phyloP scores from a whole-genome alignment of 495 filamentous ascomycete species.

The Aspergillus sparsus region DNA sequence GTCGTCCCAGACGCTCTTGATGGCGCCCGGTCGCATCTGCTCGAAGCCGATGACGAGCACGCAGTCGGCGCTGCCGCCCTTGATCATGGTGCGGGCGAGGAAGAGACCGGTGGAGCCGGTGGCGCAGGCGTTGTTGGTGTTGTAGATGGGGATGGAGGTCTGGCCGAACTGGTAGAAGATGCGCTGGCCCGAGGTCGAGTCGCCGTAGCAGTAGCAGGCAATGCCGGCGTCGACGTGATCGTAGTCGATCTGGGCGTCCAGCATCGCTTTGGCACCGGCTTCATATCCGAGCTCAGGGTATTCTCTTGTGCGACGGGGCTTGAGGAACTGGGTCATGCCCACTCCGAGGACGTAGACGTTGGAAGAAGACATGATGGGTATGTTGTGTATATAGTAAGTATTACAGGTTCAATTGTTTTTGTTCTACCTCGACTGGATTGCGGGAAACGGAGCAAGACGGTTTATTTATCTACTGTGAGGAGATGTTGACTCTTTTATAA shows the following conservation, averaged over 20 bases:
- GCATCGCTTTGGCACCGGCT: slow-evolving; percentile 91
- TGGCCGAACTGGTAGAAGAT: slow-evolving; percentile 99
- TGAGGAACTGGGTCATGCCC: slow-evolving; percentile 99
- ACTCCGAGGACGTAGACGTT: slow-evolving; percentile 87
- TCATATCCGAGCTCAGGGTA: slow-evolving; percentile 80
- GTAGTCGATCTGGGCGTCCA: slow-evolving; percentile 93
- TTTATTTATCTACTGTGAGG: too few species aligned
- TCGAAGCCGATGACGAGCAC: slow-evolving; percentile 93
- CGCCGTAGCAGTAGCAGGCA: slow-evolving; percentile 96
- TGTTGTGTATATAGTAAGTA: too few species aligned
- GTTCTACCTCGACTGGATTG: too few species aligned
- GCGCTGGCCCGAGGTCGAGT: slow-evolving; percentile 90
- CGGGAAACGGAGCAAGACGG: too few species aligned
- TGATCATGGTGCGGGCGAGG: slow-evolving; percentile 79
- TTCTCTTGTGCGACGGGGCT: slow-evolving; percentile 80
- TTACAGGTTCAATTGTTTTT: too few species aligned
- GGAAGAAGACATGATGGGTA: too few species aligned
- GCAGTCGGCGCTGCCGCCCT: slow-evolving; percentile 77
- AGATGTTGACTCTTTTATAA: too few species aligned
- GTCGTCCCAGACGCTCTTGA: slow-evolving; percentile 79
- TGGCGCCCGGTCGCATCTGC: slow-evolving; percentile 89
- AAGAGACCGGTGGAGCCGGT: slow-evolving; percentile 86
- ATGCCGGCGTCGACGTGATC: slow-evolving; percentile 96
- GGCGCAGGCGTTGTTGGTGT: slow-evolving; percentile 97
- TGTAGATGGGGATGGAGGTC: slow-evolving; percentile 92